phyloP scores from a whole-genome alignment of 2,329 filamentous ascomycete genomes.

The Lachnellula cervina region DNA sequence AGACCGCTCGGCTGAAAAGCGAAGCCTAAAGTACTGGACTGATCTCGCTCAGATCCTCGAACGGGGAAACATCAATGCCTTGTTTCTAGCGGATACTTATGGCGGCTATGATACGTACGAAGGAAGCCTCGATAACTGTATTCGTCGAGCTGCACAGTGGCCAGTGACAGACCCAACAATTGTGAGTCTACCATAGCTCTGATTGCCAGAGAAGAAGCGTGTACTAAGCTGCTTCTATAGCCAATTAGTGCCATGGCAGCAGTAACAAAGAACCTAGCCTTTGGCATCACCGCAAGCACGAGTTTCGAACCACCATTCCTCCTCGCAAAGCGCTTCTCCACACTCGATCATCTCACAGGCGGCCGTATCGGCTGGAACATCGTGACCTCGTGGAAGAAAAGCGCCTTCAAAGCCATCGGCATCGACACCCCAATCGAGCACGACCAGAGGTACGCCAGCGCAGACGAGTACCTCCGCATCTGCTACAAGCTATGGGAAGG shows the following conservation, averaged over 20 bases:
- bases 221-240: slow-evolving; percentile 29
- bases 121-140: slow-evolving; percentile 51
- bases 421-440: slow-evolving; percentile 54
- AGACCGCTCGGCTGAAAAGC: slow-evolving; percentile 57
- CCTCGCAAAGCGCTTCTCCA: slow-evolving; percentile 59
- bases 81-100: slow-evolving; percentile 56
- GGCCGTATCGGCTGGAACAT: slow-evolving; percentile 62
- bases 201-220: background rate
- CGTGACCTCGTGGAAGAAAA: slow-evolving; percentile 59
- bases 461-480: slow-evolving; percentile 59
- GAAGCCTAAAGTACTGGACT: slow-evolving; percentile 58
- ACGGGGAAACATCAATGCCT: slow-evolving; percentile 55
- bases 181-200: slow-evolving; percentile 39
- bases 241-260: slow-evolving; percentile 64
- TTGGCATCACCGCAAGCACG: slow-evolving; percentile 62
- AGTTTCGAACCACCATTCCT: slow-evolving; percentile 64
- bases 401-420: slow-evolving; percentile 58
- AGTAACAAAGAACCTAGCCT: slow-evolving; percentile 58
- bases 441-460: slow-evolving; percentile 59
- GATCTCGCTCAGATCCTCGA: slow-evolving; percentile 59
- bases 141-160: slow-evolving; percentile 62
- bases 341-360: slow-evolving; percentile 61
- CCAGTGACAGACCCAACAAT: slow-evolving; percentile 62
- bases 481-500: slow-evolving; percentile 64
- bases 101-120: slow-evolving; percentile 64